Conservation (phyloP, 2,329 filamentous ascomycete species). For the Aspergillus neotritici region DNA sequence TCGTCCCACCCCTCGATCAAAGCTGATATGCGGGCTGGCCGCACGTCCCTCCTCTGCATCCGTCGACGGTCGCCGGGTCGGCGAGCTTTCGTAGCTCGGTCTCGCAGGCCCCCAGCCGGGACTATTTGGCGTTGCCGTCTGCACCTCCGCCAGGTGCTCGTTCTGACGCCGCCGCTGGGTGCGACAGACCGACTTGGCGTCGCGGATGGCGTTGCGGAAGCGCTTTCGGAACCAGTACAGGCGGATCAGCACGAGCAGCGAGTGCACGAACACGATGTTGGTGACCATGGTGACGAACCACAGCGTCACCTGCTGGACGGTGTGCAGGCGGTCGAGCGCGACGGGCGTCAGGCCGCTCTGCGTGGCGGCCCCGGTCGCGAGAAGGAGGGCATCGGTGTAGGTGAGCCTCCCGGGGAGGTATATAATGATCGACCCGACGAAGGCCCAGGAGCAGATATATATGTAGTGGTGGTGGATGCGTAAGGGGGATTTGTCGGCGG, state of each 20-base stretch:
- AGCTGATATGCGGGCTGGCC: too few species aligned
- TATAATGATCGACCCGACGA: constrained; percentile 69
- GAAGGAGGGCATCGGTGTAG: constrained; percentile 83
- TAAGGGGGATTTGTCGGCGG: constrained; percentile 9
- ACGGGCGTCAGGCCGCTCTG: constrained; percentile 83
- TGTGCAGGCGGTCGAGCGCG: constrained; percentile 59
- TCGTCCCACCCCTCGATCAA: too few species aligned
- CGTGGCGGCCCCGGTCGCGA: constrained; percentile 73
- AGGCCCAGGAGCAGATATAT: constrained; percentile 67
- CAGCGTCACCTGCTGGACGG: constrained; percentile 65
- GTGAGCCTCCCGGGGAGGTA: constrained; percentile 55
- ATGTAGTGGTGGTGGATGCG: constrained; percentile 46
- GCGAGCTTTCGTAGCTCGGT: too few species aligned
- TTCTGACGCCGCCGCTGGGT: constrained; percentile 40
- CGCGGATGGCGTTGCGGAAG: constrained; percentile 71
- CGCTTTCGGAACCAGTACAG: constrained; percentile 96
- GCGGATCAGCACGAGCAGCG: constrained; percentile 79
- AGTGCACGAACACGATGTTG: constrained; percentile 75
- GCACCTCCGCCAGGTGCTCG: constrained; percentile 2
- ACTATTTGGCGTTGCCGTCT: background rate
- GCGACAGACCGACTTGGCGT: constrained; percentile 60
- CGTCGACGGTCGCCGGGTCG: too few species aligned
- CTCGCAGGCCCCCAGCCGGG: too few species aligned
- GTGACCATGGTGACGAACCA: constrained; percentile 66
- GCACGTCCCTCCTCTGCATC: too few species aligned